Base-by-base conservation (phyloP, 2,329 filamentous ascomycete species). In the Pseudogymnoascus sp. region DNA sequence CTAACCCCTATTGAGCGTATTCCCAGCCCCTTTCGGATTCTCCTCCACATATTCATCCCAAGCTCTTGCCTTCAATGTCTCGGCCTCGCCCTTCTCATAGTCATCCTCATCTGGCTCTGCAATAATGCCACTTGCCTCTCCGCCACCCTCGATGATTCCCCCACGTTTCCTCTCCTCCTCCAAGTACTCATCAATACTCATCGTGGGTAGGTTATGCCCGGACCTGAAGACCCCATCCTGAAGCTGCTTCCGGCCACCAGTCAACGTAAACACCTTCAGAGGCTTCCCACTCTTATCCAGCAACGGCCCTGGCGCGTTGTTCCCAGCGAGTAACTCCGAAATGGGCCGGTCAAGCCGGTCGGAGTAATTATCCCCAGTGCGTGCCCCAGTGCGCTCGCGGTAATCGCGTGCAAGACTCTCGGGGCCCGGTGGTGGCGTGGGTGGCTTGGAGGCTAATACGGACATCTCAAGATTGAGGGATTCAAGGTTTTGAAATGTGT, bases 141-240 rank as follows among this genome's bases (percentile, higher is more conserved):
- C 92, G 28, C 91, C 91, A 34, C 92, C 94, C 70, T 96, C 88
- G 60, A 97, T 89, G 61, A 99, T 92, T 18, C 90, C 90, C 13
- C 94, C 94, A 63, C 89, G 79, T 65, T 82, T 81, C 69, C 82
- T 82, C 76, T 97, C 94, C 73, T 97, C 92, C 58, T 95, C 94
- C 13, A 99, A 78, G 70, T 97, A 99, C 75, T 99, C 94, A 67
- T 99, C 94, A 63, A 99, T 96, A 1, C 84, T 89, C 94, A 99
- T 97, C 2, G 94, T 97, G 0, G 94, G 94, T 61, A 99, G 76
- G 73, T 90, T 96, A 71, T 99, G 94, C 6, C 94, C 90, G 0
- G 90, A 84, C 60, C 89, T 82, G 74, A 99, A 99, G 0, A 99
- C 92, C 2, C 88, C 88, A 61, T 85, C 79, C 62, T 85, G 82